Evolutionary conservation across 2,329 filamentous ascomycete genomes (phyloP).

Genomic region (Aspergillus glaucus): DNA sequence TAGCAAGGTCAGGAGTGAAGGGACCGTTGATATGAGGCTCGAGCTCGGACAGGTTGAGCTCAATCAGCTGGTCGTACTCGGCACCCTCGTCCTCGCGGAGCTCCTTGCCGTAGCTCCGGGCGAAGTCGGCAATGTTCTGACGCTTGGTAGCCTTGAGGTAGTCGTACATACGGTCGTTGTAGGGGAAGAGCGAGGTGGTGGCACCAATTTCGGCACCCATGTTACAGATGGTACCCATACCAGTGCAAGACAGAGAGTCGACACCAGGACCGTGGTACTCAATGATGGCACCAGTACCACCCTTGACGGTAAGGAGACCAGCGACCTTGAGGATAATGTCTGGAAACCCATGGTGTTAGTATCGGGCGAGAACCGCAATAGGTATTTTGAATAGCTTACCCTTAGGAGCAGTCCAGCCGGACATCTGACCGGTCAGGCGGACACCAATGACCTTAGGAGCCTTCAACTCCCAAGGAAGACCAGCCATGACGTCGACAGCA

Average conservation of each 20-base stretch:
- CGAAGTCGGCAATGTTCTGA: constrained; percentile 81
- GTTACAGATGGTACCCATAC: constrained; percentile 75
- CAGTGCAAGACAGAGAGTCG: constrained; percentile 68
- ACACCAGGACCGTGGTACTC: constrained; percentile 60
- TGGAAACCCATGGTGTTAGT: constrained; percentile 26
- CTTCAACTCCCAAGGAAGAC: constrained; percentile 96
- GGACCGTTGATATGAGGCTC: constrained; percentile 99
- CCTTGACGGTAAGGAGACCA: constrained; percentile 94
- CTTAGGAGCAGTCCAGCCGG: constrained; percentile 90
- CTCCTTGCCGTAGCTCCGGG: constrained; percentile 75
- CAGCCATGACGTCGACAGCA: constrained; percentile 96
- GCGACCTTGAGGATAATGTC: constrained; percentile 97
- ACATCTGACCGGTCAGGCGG: constrained; percentile 81
- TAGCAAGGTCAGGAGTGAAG: constrained; percentile 96
- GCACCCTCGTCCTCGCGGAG: constrained; percentile 82
- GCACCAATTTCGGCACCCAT: constrained; percentile 63
- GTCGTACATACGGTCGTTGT: constrained; percentile 96
- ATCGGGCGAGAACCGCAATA: constrained; percentile 5
- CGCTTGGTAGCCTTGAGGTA: constrained; percentile 92
- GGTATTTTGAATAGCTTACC: constrained; percentile 47
- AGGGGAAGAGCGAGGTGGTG: constrained; percentile 93
- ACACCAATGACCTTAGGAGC: constrained; percentile 96
- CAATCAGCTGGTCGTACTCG: constrained; percentile 92
- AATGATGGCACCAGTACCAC: constrained; percentile 81
- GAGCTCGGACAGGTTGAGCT: constrained; percentile 89